Evolutionary conservation across 2,329 filamentous ascomycete species (phyloP), one percentile per base, ranked within the genome.

Genomic region (Xylaria polymorpha): DNA sequence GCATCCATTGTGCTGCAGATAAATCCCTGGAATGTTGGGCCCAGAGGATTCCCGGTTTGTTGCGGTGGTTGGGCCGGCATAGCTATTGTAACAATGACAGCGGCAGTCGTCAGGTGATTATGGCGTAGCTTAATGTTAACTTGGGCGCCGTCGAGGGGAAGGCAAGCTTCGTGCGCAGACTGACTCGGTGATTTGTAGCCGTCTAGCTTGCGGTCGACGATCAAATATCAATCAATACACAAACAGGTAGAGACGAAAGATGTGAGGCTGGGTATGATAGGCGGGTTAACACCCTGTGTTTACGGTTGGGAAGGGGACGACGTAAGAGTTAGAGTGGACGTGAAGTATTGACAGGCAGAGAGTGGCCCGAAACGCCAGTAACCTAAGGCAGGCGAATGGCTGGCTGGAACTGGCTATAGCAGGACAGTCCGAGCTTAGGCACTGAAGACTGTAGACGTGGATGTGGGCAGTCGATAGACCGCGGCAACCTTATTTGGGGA

Each of bases 1-100:
- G 93, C 94, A 81, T 97, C 93, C 58, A 88, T 85, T 0, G 91
- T 93, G 10, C 86, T 89, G n/a, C 84, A 82, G 58, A 94, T 86
- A 76, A 89, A 88, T 10, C 91, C 91, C n/a, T 81, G 81, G 79
- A 87, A 93, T 29, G 91, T 93, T 37, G 91, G 89, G 72, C 85
- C 82, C 74, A 92, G 81, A 72, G 85, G 83, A n/a, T 3, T 29
- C 32, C 25, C 50, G n/a, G 73, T 61, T 50, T 73, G 72, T 61
- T 73, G 72, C 61, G 35, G 4, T 37, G 7, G 35, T 37, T 67
- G 71, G 57, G 77, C 64, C 8, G 53, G 10, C 78, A 81, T 81
- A 61, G 61, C 72, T 63, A 14, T 53, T 25, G 12, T 53, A n/a
- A 15, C 7, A 37, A 8, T 14, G 14, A 8, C 22, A 32, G 25